These are phyloP conservation scores for Martiniozyma asiatica DNA, from an alignment of 1,139 yeast species.

Conservation along the genomic window DNA sequence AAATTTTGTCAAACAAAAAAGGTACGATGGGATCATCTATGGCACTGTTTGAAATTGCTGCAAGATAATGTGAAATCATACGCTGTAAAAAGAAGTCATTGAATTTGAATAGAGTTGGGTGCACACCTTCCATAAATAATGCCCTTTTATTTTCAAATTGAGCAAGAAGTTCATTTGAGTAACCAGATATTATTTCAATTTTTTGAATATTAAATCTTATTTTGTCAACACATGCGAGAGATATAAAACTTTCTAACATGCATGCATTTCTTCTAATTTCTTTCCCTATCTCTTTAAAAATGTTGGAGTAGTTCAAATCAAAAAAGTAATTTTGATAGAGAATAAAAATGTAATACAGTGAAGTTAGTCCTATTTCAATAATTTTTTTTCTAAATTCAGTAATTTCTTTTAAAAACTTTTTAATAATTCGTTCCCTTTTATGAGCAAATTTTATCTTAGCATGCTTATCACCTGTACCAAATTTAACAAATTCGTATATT, in stretches of 20 bases:
- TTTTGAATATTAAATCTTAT: conserved; percentile 1
- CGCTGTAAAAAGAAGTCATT: conserved; percentile 18
- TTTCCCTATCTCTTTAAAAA: neutral
- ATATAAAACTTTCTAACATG: conserved; percentile 2
- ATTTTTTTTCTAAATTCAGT: conserved; percentile 2
- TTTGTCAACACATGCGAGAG: conserved; percentile 1
- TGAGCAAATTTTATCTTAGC: conserved; percentile 1
- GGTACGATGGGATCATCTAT: conserved; percentile 29
- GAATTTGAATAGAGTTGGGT: neutral
- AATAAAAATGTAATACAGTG: conserved; percentile 3
- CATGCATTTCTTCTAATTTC: neutral
- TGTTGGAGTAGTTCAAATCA: neutral
- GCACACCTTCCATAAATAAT: too few relatives aligned
- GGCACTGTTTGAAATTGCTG: conserved; percentile 22
- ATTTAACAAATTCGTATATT: conserved; percentile 3
- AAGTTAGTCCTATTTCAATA: conserved; percentile 3
- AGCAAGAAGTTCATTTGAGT: conserved; percentile 1
- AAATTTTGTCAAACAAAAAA: conserved; percentile 25
- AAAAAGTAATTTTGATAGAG: conserved; percentile 1
- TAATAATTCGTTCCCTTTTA: conserved; percentile 4
- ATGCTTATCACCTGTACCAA: neutral
- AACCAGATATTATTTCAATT: neutral
- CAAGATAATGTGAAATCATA: conserved; percentile 26
- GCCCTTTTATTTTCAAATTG: neutral
- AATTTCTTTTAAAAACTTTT: conserved; percentile 2